These are phyloP conservation scores for Thinopyrum obtusiflorum DNA, from an alignment of 202 grass and related monocot species.

Conservation along the genomic window DNA sequence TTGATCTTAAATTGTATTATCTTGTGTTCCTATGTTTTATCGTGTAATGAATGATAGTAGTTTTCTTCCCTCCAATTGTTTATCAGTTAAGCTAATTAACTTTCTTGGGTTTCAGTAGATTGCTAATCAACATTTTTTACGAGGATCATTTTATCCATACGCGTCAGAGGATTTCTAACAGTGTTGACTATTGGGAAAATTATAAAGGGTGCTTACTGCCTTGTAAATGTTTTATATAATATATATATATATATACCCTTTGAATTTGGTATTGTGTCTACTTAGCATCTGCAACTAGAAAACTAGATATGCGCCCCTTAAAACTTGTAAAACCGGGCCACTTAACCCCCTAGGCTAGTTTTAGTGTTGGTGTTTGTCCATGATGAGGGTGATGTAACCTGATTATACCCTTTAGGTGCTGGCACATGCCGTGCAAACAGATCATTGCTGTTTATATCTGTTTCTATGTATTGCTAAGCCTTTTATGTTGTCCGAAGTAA, in stretches of 20 bases:
- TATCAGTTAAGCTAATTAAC: not conserved
- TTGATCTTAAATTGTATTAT: not conserved
- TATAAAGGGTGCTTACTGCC: not conserved
- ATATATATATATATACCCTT: not conserved
- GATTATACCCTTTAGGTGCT: not conserved
- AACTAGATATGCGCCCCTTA: constrained; percentile 12
- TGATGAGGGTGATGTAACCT: not conserved
- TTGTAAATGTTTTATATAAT: not conserved
- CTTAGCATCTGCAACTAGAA: constrained; percentile 6
- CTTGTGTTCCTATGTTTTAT: constrained; percentile 9
- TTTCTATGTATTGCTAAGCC: not conserved
- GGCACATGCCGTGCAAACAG: not conserved
- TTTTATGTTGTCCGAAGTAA: not conserved
- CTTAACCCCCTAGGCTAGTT: not conserved
- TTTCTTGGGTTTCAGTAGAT: constrained; percentile 4
- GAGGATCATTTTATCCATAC: not conserved
- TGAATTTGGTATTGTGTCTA: not conserved
- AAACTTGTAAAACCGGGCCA: not conserved
- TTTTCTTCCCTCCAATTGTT: not conserved
- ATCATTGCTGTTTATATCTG: constrained; percentile 11
- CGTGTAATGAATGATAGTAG: not conserved
- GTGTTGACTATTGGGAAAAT: not conserved
- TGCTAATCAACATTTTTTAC: constrained; percentile 3
- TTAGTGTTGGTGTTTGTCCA: not conserved
- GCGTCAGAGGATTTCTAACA: not conserved